A percentile compares a stretch with the other conserved stretches of the same genome.
These are phyloP conservation scores for Fusarium concolor DNA, from an alignment of 2,329 filamentous ascomycete species.

Conservation along the genomic window DNA sequence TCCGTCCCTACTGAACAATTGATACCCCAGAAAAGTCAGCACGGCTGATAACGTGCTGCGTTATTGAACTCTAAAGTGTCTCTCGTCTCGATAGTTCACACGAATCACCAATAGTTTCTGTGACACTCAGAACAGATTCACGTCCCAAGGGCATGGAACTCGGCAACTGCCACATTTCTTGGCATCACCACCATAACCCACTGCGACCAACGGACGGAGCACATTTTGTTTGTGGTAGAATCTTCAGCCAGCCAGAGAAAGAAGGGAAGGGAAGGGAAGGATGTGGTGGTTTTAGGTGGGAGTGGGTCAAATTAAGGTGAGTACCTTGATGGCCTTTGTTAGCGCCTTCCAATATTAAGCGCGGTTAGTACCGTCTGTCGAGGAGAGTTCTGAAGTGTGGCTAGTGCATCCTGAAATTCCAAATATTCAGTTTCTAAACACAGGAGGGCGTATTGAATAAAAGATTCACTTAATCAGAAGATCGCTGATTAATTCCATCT, in stretches of 20 bases:
- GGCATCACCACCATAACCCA: slow-evolving; percentile 19
- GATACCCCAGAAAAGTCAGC: no score
- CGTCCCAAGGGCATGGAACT: slow-evolving; percentile 31
- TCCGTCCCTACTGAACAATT: neutral
- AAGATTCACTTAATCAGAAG: neutral
- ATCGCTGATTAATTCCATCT: rapidly evolving
- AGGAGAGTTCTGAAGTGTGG: slow-evolving; percentile 24
- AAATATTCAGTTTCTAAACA: neutral
- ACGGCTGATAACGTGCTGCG: slow-evolving; percentile 1
- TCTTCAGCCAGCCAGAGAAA: neutral
- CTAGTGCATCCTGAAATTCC: neutral
- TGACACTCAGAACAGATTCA: neutral
- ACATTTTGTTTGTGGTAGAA: neutral
- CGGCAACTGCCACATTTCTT: slow-evolving; percentile 34
- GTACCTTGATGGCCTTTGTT: slow-evolving; percentile 46
- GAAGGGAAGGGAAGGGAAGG: neutral
- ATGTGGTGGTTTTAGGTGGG: slow-evolving; percentile 15
- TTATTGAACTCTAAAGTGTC: slow-evolving; percentile 13
- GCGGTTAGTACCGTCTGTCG: slow-evolving; percentile 8
- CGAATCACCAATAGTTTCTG: neutral
- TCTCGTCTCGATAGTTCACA: slow-evolving; percentile 13
- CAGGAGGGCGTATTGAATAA: neutral
- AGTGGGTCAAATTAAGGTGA: slow-evolving; percentile 48
- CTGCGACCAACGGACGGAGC: neutral
- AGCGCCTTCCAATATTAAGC: slow-evolving; percentile 5